Evolutionary conservation across 176 grass and related monocot species (phyloP).

Genomic region (Zea mays): DNA sequence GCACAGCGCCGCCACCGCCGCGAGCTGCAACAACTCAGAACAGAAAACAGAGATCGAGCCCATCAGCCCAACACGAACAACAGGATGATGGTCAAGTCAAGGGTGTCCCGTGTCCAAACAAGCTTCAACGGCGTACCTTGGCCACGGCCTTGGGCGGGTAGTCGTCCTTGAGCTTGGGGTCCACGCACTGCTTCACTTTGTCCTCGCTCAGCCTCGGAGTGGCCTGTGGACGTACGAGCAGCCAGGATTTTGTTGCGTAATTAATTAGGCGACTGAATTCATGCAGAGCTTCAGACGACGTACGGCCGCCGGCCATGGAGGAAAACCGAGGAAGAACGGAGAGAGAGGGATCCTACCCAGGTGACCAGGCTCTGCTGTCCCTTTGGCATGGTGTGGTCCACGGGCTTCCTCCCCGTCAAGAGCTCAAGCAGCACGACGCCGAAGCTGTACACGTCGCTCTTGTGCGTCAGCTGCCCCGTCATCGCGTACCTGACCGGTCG

Average conservation of each 20-base stretch:
- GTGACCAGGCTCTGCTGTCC: constrained; percentile 95
- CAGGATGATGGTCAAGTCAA: neutral
- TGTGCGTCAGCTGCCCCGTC: constrained; percentile 80
- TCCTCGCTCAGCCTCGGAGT: constrained; percentile 95
- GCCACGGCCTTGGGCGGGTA: constrained; percentile 93
- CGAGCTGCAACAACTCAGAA: constrained; percentile 40
- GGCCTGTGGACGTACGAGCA: constrained; percentile 51
- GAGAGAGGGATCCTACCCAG: constrained; percentile 47
- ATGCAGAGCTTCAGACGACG: neutral
- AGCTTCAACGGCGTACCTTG: constrained; percentile 50
- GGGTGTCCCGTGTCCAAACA: neutral
- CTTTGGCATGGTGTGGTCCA: constrained; percentile 96
- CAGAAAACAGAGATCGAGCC: no score
- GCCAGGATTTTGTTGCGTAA: neutral
- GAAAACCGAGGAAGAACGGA: neutral
- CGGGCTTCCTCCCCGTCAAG: constrained; percentile 88
- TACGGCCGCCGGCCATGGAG: neutral
- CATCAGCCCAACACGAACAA: no score
- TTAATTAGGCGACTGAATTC: neutral
- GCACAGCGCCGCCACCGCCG: constrained; percentile 88
- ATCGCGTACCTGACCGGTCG: constrained; percentile 65
- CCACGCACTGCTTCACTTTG: constrained; percentile 95
- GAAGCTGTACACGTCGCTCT: constrained; percentile 96
- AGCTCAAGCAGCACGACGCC: constrained; percentile 85
- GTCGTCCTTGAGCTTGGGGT: constrained; percentile 73